These are phyloP conservation scores for Leccinum huronense DNA, from an alignment of 1,284 basidiomycete species.

Conservation along the genomic window DNA sequence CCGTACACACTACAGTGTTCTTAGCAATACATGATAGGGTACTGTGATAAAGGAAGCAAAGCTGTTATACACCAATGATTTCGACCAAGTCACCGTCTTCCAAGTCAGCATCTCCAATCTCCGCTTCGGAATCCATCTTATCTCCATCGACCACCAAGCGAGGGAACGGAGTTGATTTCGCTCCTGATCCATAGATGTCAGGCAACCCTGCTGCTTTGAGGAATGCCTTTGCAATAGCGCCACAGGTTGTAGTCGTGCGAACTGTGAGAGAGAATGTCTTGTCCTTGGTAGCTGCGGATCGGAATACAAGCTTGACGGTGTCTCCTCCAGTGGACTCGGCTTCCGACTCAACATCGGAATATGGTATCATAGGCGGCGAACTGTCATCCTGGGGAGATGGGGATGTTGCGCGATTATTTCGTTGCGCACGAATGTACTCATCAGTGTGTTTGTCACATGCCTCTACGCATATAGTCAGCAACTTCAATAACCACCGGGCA, in stretches of 20 bases:
- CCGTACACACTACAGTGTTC: not conserved
- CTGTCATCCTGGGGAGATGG: conserved; percentile 20
- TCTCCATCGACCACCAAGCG: conserved; percentile 66
- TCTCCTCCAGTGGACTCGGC: conserved; percentile 41
- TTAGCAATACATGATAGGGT: conserved; percentile 8
- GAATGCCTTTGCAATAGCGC: conserved; percentile 68
- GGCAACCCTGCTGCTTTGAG: conserved; percentile 60
- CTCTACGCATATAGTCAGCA: conserved; percentile 41
- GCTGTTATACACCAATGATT: conserved; percentile 54
- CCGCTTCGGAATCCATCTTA: conserved; percentile 51
- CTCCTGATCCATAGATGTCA: conserved; percentile 45
- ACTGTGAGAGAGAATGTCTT: conserved; percentile 64
- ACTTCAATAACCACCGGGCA: not conserved
- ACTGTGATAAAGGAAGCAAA: conserved; percentile 7
- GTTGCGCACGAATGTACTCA: conserved; percentile 54
- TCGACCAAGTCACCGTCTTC: conserved; percentile 78
- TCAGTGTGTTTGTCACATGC: conserved; percentile 62
- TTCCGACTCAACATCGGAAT: conserved; percentile 44
- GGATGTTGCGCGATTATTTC: conserved; percentile 31
- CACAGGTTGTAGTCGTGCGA: conserved; percentile 69
- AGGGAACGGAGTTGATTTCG: conserved; percentile 40
- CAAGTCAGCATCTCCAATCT: conserved; percentile 63
- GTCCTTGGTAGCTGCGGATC: conserved; percentile 47
- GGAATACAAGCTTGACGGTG: conserved; percentile 63
- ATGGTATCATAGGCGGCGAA: conserved; percentile 21